Base-by-base conservation (phyloP, 2,329 filamentous ascomycete species). In the Fusarium brachygibbosum region DNA sequence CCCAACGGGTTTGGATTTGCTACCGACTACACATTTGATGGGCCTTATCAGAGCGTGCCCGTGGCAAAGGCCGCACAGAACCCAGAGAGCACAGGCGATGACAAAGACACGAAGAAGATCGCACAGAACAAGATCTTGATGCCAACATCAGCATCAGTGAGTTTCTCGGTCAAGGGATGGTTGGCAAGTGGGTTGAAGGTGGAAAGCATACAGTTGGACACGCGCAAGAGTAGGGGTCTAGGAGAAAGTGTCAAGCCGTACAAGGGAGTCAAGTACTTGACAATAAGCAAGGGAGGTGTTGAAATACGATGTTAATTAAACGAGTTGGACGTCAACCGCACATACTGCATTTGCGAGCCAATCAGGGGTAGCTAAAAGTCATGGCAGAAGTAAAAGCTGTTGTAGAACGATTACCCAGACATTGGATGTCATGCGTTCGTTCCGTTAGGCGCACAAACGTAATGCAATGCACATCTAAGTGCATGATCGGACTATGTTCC, bases 201-300 rank as follows among this genome's bases (percentile, higher is more conserved):
- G 31, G 89, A 91, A 70, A 90, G 88, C 79, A 87, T 94, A 75
- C 76, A 89, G 76, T 79, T 93, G 72, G 85, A 94, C 77, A 84
- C 88, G n/a, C 90, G 92, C 78, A 94, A 91, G 81, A 97, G 93
- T 79, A 88, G 91, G 59, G 96, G 96, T 0, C 75, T 99, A 45
- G 93, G 93, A 0, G 93, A 97, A 70, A 89, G 92, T 4, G 89
- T 98, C 38, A 97, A 94, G 81, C 96, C 96, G 25, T 98, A 97
- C 81, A 99, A 98, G 82, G 96, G 96, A 2, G 96, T 99, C 70
- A 99, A 99, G 81, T 99, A 99, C 80, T 79, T 99, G 73, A 98
- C 94, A 17, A 83, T 91, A 49, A 91, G 88, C 75, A 88, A 88
- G 67, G 85, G 86, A 16, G 89, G 88, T 23, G 83, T 91, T 41